These are phyloP conservation scores for sorghum (Sorghum bicolor) DNA, from an alignment of 176 grass and related monocot species.

Conservation along the genomic window DNA sequence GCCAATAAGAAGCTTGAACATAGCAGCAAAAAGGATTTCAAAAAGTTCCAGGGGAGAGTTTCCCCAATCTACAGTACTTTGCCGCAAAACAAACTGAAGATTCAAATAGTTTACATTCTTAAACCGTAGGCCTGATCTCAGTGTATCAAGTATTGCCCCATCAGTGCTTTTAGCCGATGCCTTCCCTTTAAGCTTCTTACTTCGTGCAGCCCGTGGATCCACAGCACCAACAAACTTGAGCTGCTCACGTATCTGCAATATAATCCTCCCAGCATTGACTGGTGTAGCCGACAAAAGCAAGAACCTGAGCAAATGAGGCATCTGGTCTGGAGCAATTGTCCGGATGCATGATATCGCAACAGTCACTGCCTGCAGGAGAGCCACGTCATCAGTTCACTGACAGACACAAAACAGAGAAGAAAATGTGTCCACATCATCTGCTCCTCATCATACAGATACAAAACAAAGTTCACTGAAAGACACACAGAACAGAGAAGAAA, in stretches of 20 bases:
- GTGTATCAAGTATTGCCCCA: slow-evolving; percentile 62
- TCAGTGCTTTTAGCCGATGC: slow-evolving; percentile 52
- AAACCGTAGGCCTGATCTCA: slow-evolving; percentile 82
- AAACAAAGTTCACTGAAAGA: background rate
- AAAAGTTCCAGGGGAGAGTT: background rate
- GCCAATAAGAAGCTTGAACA: background rate
- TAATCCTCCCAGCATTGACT: slow-evolving; percentile 70
- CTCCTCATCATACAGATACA: background rate
- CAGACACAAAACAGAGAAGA: background rate
- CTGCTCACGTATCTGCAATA: slow-evolving; percentile 77
- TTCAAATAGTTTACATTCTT: slow-evolving; percentile 56
- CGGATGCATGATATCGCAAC: slow-evolving; percentile 89
- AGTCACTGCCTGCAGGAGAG: slow-evolving; percentile 56
- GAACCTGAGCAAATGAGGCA: slow-evolving; percentile 86
- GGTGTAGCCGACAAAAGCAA: slow-evolving; percentile 72
- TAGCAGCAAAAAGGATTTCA: background rate
- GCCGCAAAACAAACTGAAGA: slow-evolving; percentile 1
- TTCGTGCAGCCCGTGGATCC: slow-evolving; percentile 55
- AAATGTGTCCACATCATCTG: background rate
- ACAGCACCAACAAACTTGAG: slow-evolving; percentile 63
- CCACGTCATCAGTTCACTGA: background rate
- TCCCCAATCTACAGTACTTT: background rate
- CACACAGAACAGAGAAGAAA: slow-evolving; percentile 10
- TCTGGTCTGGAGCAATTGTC: slow-evolving; percentile 64
- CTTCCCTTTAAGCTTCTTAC: slow-evolving; percentile 86